Conservation (phyloP, 192 early-diverging fungal genomes). For the Backusella sp. region DNA sequence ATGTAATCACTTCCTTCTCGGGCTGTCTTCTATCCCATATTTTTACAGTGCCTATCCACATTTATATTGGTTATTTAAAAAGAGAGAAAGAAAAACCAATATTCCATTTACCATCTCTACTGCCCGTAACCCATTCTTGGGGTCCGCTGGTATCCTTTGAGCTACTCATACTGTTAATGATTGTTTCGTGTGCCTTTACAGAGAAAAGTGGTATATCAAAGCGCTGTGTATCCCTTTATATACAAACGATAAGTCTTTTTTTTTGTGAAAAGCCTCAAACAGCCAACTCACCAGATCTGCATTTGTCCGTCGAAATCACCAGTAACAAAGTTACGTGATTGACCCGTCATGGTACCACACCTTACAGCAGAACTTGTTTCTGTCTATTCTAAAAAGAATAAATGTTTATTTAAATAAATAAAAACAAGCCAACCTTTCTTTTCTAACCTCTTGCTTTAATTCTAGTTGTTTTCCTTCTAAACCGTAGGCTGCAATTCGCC, state of each 20-base stretch:
- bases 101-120: conserved; percentile 55
- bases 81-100: neutral
- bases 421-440: neutral
- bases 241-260: neutral
- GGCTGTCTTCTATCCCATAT: conserved; percentile 71
- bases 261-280: neutral
- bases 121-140: conserved; percentile 67
- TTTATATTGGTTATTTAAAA: neutral
- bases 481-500: conserved; percentile 56
- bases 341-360: conserved; percentile 45
- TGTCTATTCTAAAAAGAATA: conserved; percentile 29
- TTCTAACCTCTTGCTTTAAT: conserved; percentile 41
- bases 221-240: conserved; percentile 59
- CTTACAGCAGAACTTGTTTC: conserved; percentile 52
- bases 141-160: conserved; percentile 50
- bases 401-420: neutral
- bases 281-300: conserved; percentile 38
- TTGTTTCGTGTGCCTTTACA: conserved; percentile 58
- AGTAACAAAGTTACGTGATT: conserved; percentile 60
- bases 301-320: conserved; percentile 68
- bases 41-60: conserved; percentile 58
- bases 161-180: conserved; percentile 71
- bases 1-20: conserved; percentile 57
- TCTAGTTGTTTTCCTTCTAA: conserved; percentile 50
- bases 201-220: conserved; percentile 54